A percentile compares a stretch with the other conserved stretches of the same genome.
Evolutionary conservation across 202 grass and related monocot species (phyloP).

Genomic region (Zizania palustris): DNA sequence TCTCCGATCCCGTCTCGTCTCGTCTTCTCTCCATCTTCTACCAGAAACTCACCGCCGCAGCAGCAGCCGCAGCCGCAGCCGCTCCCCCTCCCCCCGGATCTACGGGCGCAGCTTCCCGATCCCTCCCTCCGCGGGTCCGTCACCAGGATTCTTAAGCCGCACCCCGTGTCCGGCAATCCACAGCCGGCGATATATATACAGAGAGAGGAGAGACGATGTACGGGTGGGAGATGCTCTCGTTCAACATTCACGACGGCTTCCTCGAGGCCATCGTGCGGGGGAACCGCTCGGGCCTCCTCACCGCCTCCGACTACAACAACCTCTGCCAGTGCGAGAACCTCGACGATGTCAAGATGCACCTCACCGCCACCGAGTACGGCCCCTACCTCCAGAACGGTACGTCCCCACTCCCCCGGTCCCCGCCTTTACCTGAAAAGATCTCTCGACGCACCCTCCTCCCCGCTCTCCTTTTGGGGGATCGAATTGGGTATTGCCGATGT

Average conservation of each 20-base stretch:
- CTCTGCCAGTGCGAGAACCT: slow-evolving; percentile 98
- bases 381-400: slow-evolving; percentile 92
- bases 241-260: slow-evolving; percentile 95
- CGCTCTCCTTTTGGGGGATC: background rate
- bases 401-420: background rate
- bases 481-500: background rate
- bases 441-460: background rate
- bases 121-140: background rate
- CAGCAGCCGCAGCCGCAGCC: background rate
- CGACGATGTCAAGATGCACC: slow-evolving; percentile 98
- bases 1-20: background rate
- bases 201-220: slow-evolving; percentile 60
- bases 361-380: slow-evolving; percentile 86
- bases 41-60: slow-evolving; percentile 27
- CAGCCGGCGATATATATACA: background rate
- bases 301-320: slow-evolving; percentile 93
- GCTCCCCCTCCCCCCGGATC: slow-evolving; percentile 12
- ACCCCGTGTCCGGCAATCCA: no score
- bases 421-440: no score
- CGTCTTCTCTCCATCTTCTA: background rate
- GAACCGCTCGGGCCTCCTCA: slow-evolving; percentile 85
- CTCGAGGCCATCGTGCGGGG: slow-evolving; percentile 98
- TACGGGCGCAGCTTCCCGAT: background rate
- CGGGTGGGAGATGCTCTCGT: slow-evolving; percentile 92
- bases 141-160: background rate